A percentile compares a stretch with the other conserved stretches of the same genome.
Conservation (phyloP, 2,329 filamentous ascomycete genomes). For the Fusarium acutatum region DNA sequence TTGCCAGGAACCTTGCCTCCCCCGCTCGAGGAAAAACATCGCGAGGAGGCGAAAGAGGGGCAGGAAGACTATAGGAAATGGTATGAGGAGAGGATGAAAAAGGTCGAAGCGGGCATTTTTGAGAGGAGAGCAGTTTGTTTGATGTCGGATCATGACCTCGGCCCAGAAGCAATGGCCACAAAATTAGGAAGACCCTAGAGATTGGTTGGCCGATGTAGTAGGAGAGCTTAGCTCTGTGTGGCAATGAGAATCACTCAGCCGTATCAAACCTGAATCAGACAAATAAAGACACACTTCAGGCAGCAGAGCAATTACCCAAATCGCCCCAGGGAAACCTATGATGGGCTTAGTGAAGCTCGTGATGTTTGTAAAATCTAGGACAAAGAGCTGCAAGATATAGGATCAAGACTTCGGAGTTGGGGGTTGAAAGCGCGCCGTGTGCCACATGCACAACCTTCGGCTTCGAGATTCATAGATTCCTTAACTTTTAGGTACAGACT, state of each 20-base stretch:
- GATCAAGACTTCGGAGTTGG: too few relatives aligned
- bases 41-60: background rate
- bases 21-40: background rate
- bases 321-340: background rate
- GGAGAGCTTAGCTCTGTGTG: fast-evolving
- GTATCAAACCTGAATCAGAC: background rate
- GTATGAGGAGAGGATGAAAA: background rate
- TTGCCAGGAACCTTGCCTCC: background rate
- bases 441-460: too few relatives aligned
- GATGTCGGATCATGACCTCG: conserved; percentile 1
- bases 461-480: too few relatives aligned
- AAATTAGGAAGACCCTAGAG: background rate
- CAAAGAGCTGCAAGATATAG: too few relatives aligned
- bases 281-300: background rate
- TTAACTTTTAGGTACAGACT: too few relatives aligned
- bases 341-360: too few relatives aligned
- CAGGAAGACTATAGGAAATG: background rate
- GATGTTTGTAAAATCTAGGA: too few relatives aligned
- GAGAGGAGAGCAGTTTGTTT: background rate
- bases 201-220: background rate
- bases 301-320: fast-evolving
- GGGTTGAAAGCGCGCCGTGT: too few relatives aligned
- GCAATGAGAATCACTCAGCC: fast-evolving
- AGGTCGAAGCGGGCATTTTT: background rate
- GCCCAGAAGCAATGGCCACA: background rate